phyloP scores from a whole-genome alignment of 805 yeast species.

The Hanseniaspora clermontiae region DNA sequence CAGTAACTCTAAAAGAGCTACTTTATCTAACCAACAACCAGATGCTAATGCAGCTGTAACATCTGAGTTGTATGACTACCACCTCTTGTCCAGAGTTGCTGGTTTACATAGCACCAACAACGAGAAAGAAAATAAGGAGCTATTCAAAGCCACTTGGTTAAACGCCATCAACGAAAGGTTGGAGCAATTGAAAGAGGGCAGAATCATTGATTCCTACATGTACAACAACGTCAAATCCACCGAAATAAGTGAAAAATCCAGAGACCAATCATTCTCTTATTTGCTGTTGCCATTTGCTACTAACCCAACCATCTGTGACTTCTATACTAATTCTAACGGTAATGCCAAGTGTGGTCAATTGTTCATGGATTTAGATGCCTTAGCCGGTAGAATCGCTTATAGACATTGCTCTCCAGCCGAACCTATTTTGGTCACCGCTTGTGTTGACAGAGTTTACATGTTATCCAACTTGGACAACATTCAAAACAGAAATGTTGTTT shows the following conservation, averaged over 20 bases:
- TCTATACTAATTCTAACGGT: conserved; percentile 84
- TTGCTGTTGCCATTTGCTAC: conserved; percentile 69
- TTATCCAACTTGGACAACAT: conserved; percentile 73
- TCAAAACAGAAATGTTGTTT: conserved; percentile 56
- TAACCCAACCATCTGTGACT: conserved; percentile 69
- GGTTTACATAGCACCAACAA: conserved; percentile 11
- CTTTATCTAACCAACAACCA: conserved; percentile 28
- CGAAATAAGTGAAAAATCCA: conserved; percentile 56
- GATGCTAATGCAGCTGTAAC: conserved; percentile 63
- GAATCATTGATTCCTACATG: conserved; percentile 53
- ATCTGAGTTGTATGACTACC: conserved; percentile 47
- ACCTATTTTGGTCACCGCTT: conserved; percentile 90
- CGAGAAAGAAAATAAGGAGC: conserved; percentile 23
- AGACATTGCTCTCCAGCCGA: conserved; percentile 90
- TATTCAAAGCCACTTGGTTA: conserved; percentile 61
- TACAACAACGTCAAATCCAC: conserved; percentile 63
- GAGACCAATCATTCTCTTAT: conserved; percentile 64
- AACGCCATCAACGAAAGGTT: conserved; percentile 67
- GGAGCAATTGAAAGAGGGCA: conserved; percentile 60
- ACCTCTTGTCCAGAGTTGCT: conserved; percentile 27
- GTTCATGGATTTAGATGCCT: conserved; percentile 85
- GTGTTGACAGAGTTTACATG: conserved; percentile 83
- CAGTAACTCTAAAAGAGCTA: conserved; percentile 5
- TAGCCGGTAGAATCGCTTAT: conserved; percentile 89
- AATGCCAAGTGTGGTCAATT: conserved; percentile 82